Evolutionary conservation across 1,139 yeast genomes (phyloP).

Genomic region (Kodamaea derodonti): DNA sequence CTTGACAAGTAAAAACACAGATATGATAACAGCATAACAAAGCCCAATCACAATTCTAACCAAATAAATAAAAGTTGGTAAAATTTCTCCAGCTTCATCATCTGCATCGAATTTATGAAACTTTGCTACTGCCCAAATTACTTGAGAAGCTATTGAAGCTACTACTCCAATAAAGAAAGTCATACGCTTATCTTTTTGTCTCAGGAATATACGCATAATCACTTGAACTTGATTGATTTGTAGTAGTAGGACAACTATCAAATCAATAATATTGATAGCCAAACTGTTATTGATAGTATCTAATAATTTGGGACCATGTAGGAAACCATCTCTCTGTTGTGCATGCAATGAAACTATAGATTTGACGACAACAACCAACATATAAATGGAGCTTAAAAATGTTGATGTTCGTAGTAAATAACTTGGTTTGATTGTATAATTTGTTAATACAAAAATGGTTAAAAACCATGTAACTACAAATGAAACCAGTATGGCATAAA

Average conservation of each 20-base stretch:
- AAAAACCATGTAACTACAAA: conserved; percentile 64
- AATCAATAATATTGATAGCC: conserved; percentile 57
- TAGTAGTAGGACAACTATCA: conserved; percentile 56
- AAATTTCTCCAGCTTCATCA: conserved; percentile 51
- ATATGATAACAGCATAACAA: conserved; percentile 65
- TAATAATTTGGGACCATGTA: conserved; percentile 51
- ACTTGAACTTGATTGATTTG: conserved; percentile 77
- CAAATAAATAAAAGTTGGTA: conserved; percentile 78
- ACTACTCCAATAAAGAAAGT: conserved; percentile 60
- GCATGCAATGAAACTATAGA: conserved; percentile 41
- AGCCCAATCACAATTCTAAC: conserved; percentile 73
- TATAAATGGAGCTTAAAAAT: conserved; percentile 48
- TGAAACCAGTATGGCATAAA: conserved; percentile 61
- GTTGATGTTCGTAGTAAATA: conserved; percentile 44
- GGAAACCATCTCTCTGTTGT: conserved; percentile 55
- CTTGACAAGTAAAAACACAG: conserved; percentile 56
- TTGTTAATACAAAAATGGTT: conserved; percentile 60
- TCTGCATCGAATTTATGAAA: conserved; percentile 36
- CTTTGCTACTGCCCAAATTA: conserved; percentile 66
- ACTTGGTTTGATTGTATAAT: conserved; percentile 54
- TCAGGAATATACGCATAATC: conserved; percentile 64
- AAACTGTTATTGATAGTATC: conserved; percentile 43
- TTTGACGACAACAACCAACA: conserved; percentile 47
- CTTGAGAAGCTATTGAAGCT: conserved; percentile 56
- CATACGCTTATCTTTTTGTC: conserved; percentile 67